These are phyloP conservation scores for Entophlyctis helioformis DNA, from an alignment of 192 early-diverging fungal genomes.

Conservation along the genomic window DNA sequence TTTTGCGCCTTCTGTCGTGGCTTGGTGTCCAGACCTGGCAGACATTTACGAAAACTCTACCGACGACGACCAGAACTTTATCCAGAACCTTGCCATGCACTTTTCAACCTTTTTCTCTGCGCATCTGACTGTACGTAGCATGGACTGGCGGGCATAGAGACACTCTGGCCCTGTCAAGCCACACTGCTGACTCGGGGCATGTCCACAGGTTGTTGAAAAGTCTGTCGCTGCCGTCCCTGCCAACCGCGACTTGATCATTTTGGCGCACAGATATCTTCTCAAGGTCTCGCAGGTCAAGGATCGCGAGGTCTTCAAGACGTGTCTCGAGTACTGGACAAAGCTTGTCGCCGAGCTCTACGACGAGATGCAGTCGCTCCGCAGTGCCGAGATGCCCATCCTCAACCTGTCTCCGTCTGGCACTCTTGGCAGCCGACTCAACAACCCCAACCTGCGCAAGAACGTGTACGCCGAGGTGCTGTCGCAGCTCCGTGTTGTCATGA, in stretches of 20 bases:
- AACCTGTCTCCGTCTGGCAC: conserved; percentile 32
- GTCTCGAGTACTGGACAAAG: conserved; percentile 94
- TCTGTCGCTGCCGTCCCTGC: too few species aligned
- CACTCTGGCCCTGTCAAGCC: too few species aligned
- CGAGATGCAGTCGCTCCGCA: conserved; percentile 54
- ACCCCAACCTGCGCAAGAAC: conserved; percentile 54
- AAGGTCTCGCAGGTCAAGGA: conserved; percentile 86
- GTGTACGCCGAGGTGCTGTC: conserved; percentile 79
- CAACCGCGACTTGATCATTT: conserved; percentile 17
- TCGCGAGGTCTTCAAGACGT: conserved; percentile 96
- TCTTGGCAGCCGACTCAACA: too few species aligned
- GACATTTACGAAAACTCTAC: conserved; percentile 59
- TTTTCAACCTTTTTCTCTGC: conserved; percentile 72
- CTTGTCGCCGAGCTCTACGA: conserved; percentile 86
- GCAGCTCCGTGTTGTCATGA: conserved; percentile 87
- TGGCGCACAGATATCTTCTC: conserved; percentile 84
- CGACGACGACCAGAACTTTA: conserved; percentile 88
- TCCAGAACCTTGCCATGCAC: conserved; percentile 92
- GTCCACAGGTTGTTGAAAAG: neutral
- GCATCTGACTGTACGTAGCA: conserved; percentile 63
- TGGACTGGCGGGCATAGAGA: neutral
- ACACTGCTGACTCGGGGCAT: too few species aligned
- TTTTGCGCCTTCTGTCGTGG: too few species aligned
- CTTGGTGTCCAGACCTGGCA: too few species aligned
- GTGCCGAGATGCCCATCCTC: conserved; percentile 38